Conservation (phyloP, 345 rosid genomes). For the Euphorbia peplus region DNA sequence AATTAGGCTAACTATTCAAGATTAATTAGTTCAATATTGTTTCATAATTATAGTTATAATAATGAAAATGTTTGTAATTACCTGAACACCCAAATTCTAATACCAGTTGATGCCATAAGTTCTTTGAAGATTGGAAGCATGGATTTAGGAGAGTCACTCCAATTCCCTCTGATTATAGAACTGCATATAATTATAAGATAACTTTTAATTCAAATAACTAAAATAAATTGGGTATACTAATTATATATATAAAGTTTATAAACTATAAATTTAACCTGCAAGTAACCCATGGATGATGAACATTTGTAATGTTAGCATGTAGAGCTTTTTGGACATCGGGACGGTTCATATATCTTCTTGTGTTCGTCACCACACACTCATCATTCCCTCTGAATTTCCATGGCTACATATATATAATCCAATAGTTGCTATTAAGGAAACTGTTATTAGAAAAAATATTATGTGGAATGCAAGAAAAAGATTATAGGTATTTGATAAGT, state of each 20-base stretch:
- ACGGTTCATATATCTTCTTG: constrained; percentile 57
- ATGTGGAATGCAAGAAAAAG: too few species aligned
- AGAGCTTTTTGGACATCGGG: constrained; percentile 62
- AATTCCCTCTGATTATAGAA: constrained; percentile 41
- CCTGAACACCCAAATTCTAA: constrained; percentile 91
- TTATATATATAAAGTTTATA: too few species aligned
- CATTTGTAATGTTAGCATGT: constrained; percentile 47
- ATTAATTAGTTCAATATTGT: too few species aligned
- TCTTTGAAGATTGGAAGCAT: constrained; percentile 66
- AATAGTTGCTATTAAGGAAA: too few species aligned
- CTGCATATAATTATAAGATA: constrained; percentile 27
- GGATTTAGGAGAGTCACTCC: constrained; percentile 80
- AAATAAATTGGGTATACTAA: too few species aligned
- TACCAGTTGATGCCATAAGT: constrained; percentile 56
- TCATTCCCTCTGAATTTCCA: constrained; percentile 76
- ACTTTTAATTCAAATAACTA: background rate
- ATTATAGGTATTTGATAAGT: too few species aligned
- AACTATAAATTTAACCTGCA: constrained; percentile 47
- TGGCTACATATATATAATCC: constrained; percentile 36
- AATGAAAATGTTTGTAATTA: constrained; percentile 5
- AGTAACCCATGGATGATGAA: constrained; percentile 43
- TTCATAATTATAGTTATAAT: background rate
- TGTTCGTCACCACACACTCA: constrained; percentile 52
- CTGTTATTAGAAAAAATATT: too few species aligned
- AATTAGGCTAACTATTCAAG: too few species aligned